A percentile compares a stretch with the other conserved stretches of the same genome.
phyloP scores from a whole-genome alignment of 371 early-diverging fungal species.

The Apophysomyces elegans region DNA sequence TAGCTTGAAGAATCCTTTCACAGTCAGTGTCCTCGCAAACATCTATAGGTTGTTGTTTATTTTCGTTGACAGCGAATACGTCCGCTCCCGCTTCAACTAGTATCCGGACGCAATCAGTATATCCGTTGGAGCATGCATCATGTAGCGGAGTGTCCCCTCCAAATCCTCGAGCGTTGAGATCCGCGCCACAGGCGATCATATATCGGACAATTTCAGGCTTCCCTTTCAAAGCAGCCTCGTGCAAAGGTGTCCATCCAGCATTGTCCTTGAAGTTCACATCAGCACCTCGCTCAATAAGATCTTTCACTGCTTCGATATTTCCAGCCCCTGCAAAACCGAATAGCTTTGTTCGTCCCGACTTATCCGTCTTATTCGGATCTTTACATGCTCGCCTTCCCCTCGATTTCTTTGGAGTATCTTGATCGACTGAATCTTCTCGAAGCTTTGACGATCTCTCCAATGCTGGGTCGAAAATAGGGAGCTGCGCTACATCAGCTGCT shows the following conservation, averaged over 20 bases:
- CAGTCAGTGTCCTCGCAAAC: conserved; percentile 42
- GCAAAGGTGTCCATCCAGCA: conserved; percentile 68
- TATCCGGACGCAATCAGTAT: conserved; percentile 58
- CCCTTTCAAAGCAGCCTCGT: conserved; percentile 66
- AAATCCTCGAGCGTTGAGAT: conserved; percentile 59
- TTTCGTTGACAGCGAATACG: conserved; percentile 53
- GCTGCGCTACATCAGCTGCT: background rate
- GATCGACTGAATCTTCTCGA: background rate
- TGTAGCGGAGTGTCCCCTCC: conserved; percentile 79
- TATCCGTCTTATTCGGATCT: conserved; percentile 55
- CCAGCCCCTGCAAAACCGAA: conserved; percentile 52
- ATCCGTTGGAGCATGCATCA: conserved; percentile 77
- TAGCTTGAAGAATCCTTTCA: conserved; percentile 21
- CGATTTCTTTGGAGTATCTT: background rate
- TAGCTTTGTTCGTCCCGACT: conserved; percentile 57
- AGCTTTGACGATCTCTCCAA: background rate
- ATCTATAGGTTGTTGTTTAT: conserved; percentile 58
- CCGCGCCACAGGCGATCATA: conserved; percentile 56
- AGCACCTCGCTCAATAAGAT: conserved; percentile 49
- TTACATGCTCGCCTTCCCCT: conserved; percentile 28
- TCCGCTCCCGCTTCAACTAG: conserved; percentile 63
- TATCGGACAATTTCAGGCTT: conserved; percentile 57
- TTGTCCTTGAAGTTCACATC: conserved; percentile 59
- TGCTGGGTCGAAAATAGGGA: background rate
- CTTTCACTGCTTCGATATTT: conserved; percentile 47